Evolutionary conservation across 768 basidiomycete species (phyloP).

Genomic region (Lentinula edodes): DNA sequence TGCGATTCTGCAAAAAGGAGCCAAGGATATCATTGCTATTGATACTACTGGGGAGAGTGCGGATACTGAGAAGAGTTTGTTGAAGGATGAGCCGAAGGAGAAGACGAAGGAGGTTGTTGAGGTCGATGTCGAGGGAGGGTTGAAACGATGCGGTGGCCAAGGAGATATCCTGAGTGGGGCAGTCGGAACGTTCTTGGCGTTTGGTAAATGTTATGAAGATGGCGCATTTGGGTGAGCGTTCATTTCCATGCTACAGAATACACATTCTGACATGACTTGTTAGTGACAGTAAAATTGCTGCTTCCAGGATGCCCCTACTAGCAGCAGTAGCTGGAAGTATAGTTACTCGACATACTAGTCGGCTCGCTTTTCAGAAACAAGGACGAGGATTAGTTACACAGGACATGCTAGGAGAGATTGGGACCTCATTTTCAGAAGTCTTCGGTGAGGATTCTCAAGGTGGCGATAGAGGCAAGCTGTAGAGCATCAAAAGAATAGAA

Average conservation of each 20-base stretch:
- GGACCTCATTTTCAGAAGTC: conserved; percentile 63
- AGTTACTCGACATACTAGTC: conserved; percentile 82
- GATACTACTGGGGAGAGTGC: conserved; percentile 58
- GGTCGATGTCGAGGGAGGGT: conserved; percentile 69
- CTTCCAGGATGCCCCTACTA: conserved; percentile 71
- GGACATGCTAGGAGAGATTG: conserved; percentile 66
- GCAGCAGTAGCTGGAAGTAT: conserved; percentile 85
- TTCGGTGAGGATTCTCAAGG: conserved; percentile 53
- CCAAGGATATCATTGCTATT: conserved; percentile 74
- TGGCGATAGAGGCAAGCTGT: conserved; percentile 33
- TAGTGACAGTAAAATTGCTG: conserved; percentile 50
- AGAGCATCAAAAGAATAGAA: not conserved
- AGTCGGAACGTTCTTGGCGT: conserved; percentile 87
- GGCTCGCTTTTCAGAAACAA: conserved; percentile 65
- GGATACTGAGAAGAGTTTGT: conserved; percentile 36
- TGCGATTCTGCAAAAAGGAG: conserved; percentile 87
- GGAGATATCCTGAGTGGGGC: conserved; percentile 90
- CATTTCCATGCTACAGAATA: not conserved
- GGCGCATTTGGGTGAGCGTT: conserved; percentile 69
- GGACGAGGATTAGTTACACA: conserved; percentile 80
- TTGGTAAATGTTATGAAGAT: conserved; percentile 91
- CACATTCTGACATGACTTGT: not conserved
- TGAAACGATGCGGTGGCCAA: conserved; percentile 94
- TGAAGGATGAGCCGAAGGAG: conserved; percentile 40
- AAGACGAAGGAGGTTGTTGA: conserved; percentile 54